These are phyloP conservation scores for Solanum commersonii DNA, from an alignment of 257 asterid species.

Conservation along the genomic window DNA sequence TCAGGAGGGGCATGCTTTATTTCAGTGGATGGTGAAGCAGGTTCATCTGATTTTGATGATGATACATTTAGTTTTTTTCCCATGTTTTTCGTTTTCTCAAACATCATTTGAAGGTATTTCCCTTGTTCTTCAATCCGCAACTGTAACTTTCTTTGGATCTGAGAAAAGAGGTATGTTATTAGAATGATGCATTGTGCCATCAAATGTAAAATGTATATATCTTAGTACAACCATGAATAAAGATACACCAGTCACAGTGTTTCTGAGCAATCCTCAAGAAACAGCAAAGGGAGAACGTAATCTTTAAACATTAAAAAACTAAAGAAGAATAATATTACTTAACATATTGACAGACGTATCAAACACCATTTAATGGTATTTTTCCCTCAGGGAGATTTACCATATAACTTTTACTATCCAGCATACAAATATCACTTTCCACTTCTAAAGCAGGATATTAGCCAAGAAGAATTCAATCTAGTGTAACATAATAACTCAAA, in stretches of 20 bases:
- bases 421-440: neutral
- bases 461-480: neutral
- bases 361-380: neutral
- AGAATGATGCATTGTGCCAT: neutral
- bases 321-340: neutral
- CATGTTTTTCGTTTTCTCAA: constrained; percentile 61
- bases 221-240: neutral
- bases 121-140: constrained; percentile 83
- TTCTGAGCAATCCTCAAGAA: neutral
- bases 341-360: neutral
- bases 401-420: neutral
- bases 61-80: constrained; percentile 41
- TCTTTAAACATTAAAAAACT: neutral
- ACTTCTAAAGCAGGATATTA: neutral
- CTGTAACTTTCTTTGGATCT: constrained; percentile 76
- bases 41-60: constrained; percentile 19
- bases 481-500: neutral
- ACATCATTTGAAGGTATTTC: constrained; percentile 57
- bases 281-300: neutral
- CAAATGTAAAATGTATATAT: neutral
- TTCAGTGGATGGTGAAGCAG: constrained; percentile 9
- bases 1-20: constrained; percentile 9
- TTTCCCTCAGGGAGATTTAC: neutral
- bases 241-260: neutral
- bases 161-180: constrained; percentile 3